phyloP scores from a whole-genome alignment of 805 yeast genomes.

The Ogataea ramenticola region DNA sequence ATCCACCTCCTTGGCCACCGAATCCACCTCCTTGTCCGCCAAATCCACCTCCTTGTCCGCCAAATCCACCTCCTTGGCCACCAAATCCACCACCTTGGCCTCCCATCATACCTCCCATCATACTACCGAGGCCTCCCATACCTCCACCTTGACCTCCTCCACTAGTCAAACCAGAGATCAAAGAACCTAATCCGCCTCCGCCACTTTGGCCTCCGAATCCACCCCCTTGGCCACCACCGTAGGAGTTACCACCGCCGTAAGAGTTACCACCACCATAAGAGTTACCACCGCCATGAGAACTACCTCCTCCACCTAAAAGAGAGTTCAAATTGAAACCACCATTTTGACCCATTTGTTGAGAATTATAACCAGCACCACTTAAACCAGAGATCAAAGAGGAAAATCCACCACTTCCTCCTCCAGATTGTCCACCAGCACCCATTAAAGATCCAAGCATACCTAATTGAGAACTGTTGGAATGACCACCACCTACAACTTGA shows the following conservation, averaged over 20 bases:
- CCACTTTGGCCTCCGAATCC: background rate
- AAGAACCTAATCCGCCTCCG: slow-evolving; percentile 10
- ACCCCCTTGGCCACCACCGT: slow-evolving; percentile 5
- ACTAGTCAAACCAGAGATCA: slow-evolving; percentile 12
- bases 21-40: slow-evolving; percentile 1
- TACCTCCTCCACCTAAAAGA: slow-evolving; percentile 13
- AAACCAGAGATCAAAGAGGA: slow-evolving; percentile 18
- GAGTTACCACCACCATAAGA: slow-evolving; percentile 2
- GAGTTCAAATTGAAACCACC: slow-evolving; percentile 24
- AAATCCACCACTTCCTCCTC: slow-evolving; percentile 14
- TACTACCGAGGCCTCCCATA: slow-evolving; percentile 10
- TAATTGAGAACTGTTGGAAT: slow-evolving; percentile 20
- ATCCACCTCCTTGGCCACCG: slow-evolving; percentile 5
- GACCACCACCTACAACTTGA: slow-evolving; percentile 19
- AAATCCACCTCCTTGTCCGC: background rate
- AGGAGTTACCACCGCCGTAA: slow-evolving; percentile 11
- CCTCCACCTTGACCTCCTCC: slow-evolving; percentile 2
- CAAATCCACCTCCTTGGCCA: background rate
- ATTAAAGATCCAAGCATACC: slow-evolving; percentile 19
- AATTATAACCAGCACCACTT: slow-evolving; percentile 18
- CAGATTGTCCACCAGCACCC: slow-evolving; percentile 6
- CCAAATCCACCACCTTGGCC: slow-evolving; percentile 5
- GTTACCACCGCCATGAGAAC: background rate
- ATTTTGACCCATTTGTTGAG: slow-evolving; percentile 12
- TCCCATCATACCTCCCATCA: background rate